Percentiles rank a stretch among this genome's conserved stretches.
Evolutionary conservation across 257 asterid species (phyloP).

Genomic region (Verbena officinalis): DNA sequence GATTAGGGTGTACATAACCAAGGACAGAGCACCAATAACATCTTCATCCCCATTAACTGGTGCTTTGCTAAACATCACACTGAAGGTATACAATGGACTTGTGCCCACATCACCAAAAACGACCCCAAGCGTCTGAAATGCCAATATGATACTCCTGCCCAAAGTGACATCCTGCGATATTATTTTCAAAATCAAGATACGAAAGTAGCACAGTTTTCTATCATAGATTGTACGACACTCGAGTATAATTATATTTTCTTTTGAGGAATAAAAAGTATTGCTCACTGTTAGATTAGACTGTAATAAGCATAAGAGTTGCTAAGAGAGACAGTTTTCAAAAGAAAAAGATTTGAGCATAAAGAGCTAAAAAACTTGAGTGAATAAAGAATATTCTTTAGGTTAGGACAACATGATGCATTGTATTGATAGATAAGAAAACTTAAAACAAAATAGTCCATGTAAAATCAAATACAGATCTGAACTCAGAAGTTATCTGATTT

Average conservation of each 20-base stretch:
- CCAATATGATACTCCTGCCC: slow-evolving; percentile 75
- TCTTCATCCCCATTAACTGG: slow-evolving; percentile 87
- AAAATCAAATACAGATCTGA: slow-evolving; percentile 16
- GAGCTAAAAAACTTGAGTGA: not conserved
- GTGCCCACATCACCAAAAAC: slow-evolving; percentile 99
- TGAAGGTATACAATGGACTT: slow-evolving; percentile 94
- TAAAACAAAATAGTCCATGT: slow-evolving; percentile 7
- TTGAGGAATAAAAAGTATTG: slow-evolving; percentile 3
- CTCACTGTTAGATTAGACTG: not conserved
- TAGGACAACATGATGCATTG: not conserved
- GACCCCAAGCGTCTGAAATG: slow-evolving; percentile 90
- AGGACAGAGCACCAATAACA: slow-evolving; percentile 89
- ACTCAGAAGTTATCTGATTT: slow-evolving; percentile 9
- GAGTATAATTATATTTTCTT: not conserved
- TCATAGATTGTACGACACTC: slow-evolving; percentile 13
- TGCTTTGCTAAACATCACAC: slow-evolving; percentile 99
- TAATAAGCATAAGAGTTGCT: slow-evolving; percentile 12
- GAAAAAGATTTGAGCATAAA: slow-evolving; percentile 19
- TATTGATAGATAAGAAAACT: slow-evolving; percentile 1
- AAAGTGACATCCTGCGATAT: slow-evolving; percentile 69
- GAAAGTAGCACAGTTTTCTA: slow-evolving; percentile 9
- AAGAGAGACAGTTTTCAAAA: not conserved
- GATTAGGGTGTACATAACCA: slow-evolving; percentile 88
- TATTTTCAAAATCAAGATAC: slow-evolving; percentile 37
- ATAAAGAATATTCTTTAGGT: slow-evolving; percentile 10